phyloP scores from a whole-genome alignment of 2,329 filamentous ascomycete species.

The Fusarium multiceps region DNA sequence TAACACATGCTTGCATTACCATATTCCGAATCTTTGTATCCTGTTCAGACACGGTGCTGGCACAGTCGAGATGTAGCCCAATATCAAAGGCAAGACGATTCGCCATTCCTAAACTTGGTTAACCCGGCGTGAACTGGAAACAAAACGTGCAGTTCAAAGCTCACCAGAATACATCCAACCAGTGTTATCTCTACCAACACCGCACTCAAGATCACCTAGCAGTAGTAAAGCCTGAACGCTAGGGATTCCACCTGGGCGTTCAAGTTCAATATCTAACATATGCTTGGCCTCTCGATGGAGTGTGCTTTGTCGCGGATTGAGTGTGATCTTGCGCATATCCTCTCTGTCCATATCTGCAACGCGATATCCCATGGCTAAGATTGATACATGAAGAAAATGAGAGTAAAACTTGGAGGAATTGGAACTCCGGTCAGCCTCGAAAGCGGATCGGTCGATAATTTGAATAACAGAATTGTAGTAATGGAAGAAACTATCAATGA shows the following conservation, averaged over 20 bases:
- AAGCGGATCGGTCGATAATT: conserved; percentile 61
- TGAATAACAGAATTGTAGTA: conserved; percentile 63
- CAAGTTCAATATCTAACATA: conserved; percentile 65
- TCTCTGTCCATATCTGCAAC: conserved; percentile 61
- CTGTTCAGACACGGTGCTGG: conserved; percentile 56
- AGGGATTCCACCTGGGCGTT: conserved; percentile 63
- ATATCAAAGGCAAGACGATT: conserved; percentile 60
- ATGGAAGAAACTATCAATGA: conserved; percentile 64
- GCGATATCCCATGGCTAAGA: conserved; percentile 64
- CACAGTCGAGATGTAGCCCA: conserved; percentile 61
- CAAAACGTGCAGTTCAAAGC: conserved; percentile 2
- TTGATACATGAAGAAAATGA: conserved; percentile 62
- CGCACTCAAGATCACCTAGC: conserved; percentile 64
- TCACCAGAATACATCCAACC: conserved; percentile 66
- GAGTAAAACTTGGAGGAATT: conserved; percentile 63
- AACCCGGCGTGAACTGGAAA: not conserved
- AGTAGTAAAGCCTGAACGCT: conserved; percentile 64
- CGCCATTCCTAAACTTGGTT: conserved; percentile 51
- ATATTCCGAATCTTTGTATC: conserved; percentile 62
- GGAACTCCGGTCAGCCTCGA: conserved; percentile 59
- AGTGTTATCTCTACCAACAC: conserved; percentile 63
- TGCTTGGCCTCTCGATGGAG: conserved; percentile 65
- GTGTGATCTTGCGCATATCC: conserved; percentile 60
- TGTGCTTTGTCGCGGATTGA: conserved; percentile 62
- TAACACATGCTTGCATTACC: conserved; percentile 63